Base-by-base conservation (phyloP, 768 basidiomycete genomes). In the Gymnopilus junonius region DNA sequence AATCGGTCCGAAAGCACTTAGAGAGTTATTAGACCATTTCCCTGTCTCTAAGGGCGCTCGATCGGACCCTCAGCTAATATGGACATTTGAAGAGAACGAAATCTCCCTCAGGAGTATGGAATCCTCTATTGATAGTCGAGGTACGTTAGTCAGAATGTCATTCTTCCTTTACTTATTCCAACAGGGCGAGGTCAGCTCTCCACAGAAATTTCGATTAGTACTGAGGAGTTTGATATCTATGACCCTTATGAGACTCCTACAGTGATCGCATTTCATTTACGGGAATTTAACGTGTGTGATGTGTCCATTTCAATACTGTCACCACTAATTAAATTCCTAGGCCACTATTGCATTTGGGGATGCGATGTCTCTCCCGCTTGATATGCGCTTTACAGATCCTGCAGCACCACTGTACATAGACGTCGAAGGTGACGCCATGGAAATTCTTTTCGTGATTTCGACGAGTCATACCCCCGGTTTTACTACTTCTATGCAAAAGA, bases 21-120 rank as follows among this genome's bases (percentile, higher is more conserved):
- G 83, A 71, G 91, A 92, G 67, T 86, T 94, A 73, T 82, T 93
- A 21, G 93, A 94, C 50, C 92, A 93, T 72, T 95, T 95, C 65
- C 87, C 91, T 0, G 75, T 84, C 21, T 78, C 85, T 11, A 87
- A 84, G 65, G 86, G 87, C 4, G 71, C 76, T 11, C 90, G 88
- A 68, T 83, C 82, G 11, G 93, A 95, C 66, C 91, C 92, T 29
- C 90, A 92, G 69, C 82, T 95, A 17, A 82, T 91, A 4, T 95
- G 93, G 93, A 85, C 77, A n/a, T 94, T 95, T 70, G 82, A 81
- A 20, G 83, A 88, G 55, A 75, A 79, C 0, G 90, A 94, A 43
- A 88, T 94, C 2, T 79, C 81, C 23, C 82, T 94, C 27, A 88
- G 84, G 68, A 94, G 87, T 67, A 77, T 86, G 5, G 89, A 91